Base-by-base conservation (phyloP, 805 yeast genomes). In the Lachancea dasiensis region DNA sequence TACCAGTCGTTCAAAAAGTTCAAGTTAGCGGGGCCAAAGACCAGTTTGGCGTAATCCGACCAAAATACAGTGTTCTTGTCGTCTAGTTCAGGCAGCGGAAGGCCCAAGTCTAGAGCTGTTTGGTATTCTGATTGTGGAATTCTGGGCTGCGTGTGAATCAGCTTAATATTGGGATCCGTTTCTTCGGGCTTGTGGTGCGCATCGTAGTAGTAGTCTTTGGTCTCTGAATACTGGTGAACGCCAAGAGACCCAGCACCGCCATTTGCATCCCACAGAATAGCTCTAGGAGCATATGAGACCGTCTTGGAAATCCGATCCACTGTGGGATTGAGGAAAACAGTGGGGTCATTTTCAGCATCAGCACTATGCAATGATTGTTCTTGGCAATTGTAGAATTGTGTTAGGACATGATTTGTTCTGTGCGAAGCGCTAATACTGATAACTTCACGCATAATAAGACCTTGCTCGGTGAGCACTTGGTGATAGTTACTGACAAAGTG, bases 341-440 rank as follows among this genome's bases (percentile, higher is more conserved):
- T 37, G 2, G 81, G 72, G 43, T 70, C 73, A 40, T 59, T 54
- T 14, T 30, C 20, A 10, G 13, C 29, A n/a, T 25, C 19, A 4
- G 13, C 23, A 55, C 53, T n/a, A 58, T 56, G 52, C 72, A 81
- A 21, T 76, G 78, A 30, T 81, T 69, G 51, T 75, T 86, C 95
- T 57, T 86, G 95, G 9, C 73, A 60, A 52, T 92, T 90, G 66
- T 79, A 85, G 54, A 85, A 80, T 50, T 86, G 95, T 0, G 95
- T 73, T 3, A 74, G 58, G n/a, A 85, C 57, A 56, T 84, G 90
- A 49, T 85, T 85, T 0, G 95, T 72, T 15, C 68, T 53, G 8
- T 83, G 89, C 0, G 95, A 84, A 4, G 77, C 64, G 3, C 94
- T 79, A 0, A 87, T 45, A 9, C 77, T 81, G n/a, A 90, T 56